Conservation (phyloP, 2,329 filamentous ascomycete genomes). For the Sclerotinia subarctica region DNA sequence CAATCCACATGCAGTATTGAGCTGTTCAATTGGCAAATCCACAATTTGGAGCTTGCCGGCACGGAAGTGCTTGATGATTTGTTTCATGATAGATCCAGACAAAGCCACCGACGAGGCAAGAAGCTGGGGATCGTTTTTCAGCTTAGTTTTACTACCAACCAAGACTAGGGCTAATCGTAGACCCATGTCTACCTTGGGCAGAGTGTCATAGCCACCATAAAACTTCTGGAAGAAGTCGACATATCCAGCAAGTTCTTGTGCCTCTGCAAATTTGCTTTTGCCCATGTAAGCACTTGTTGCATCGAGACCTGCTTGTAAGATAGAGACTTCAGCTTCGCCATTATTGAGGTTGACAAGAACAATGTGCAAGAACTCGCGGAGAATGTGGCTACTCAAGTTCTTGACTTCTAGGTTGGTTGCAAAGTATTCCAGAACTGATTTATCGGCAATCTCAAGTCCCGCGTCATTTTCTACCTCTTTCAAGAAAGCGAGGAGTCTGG, state of each 20-base stretch:
- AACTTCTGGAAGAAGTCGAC: constrained; percentile 44
- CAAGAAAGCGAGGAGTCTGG: constrained; percentile 34
- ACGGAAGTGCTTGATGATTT: constrained; percentile 44
- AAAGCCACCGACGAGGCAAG: constrained; percentile 40
- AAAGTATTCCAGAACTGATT: constrained; percentile 41
- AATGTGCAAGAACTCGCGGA: constrained; percentile 30
- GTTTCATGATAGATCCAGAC: constrained; percentile 42
- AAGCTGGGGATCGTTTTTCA: constrained; percentile 37
- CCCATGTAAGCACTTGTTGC: constrained; percentile 40
- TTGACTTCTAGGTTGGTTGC: constrained; percentile 32
- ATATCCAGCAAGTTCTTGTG: constrained; percentile 44
- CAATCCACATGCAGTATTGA: constrained; percentile 46
- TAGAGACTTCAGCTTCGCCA: constrained; percentile 41
- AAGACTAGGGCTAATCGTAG: constrained; percentile 47
- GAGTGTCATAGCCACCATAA: constrained; percentile 43
- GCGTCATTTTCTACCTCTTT: constrained; percentile 41
- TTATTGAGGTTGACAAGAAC: constrained; percentile 31
- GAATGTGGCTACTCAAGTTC: constrained; percentile 31
- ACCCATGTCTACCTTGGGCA: constrained; percentile 43
- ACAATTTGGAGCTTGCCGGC: constrained; percentile 45
- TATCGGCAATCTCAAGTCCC: constrained; percentile 38
- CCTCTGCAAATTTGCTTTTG: constrained; percentile 42
- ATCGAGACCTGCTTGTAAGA: constrained; percentile 39
- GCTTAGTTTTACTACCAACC: constrained; percentile 43
- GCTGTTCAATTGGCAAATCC: constrained; percentile 44